Evolutionary conservation across 208 protist genomes (phyloP).

Genomic region (Naegleria lovaniensis): DNA sequence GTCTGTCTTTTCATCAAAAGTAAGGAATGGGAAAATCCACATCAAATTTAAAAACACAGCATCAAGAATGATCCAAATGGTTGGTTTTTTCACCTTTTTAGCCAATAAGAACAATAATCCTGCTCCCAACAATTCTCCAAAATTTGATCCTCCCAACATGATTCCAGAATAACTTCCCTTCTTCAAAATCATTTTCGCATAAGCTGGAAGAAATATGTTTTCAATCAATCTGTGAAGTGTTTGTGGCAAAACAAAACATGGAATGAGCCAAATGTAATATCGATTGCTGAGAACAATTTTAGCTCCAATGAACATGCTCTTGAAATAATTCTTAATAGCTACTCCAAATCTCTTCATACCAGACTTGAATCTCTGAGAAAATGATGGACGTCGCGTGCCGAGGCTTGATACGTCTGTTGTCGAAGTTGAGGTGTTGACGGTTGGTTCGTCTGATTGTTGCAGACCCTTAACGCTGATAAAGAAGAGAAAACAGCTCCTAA

Average conservation of each 20-base stretch:
- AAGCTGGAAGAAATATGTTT: not conserved
- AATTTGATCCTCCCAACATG: not conserved
- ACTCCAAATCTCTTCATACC: not conserved
- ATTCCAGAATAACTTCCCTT: not conserved
- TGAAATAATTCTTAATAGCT: not conserved
- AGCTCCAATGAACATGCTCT: not conserved
- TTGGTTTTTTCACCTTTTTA: not conserved
- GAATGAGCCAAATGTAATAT: slow-evolving; percentile 3
- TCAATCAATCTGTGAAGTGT: not conserved
- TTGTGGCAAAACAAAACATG: not conserved
- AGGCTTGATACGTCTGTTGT: not conserved
- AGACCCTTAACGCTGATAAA: not conserved
- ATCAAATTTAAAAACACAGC: not conserved
- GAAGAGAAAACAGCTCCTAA: not conserved
- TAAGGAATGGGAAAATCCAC: slow-evolving; percentile 2
- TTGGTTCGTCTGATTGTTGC: not conserved
- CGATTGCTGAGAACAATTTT: not conserved
- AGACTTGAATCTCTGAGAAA: not conserved
- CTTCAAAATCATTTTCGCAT: not conserved
- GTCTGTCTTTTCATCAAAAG: not conserved
- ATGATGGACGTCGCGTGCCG: not conserved
- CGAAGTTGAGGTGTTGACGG: not conserved
- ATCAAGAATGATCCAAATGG: not conserved
- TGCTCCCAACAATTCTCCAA: not conserved
- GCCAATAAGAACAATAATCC: not conserved